Percentiles rank a stretch among this genome's conserved stretches.
Evolutionary conservation across 148 eudicot species (phyloP).

Genomic region (Bassia scoparia): DNA sequence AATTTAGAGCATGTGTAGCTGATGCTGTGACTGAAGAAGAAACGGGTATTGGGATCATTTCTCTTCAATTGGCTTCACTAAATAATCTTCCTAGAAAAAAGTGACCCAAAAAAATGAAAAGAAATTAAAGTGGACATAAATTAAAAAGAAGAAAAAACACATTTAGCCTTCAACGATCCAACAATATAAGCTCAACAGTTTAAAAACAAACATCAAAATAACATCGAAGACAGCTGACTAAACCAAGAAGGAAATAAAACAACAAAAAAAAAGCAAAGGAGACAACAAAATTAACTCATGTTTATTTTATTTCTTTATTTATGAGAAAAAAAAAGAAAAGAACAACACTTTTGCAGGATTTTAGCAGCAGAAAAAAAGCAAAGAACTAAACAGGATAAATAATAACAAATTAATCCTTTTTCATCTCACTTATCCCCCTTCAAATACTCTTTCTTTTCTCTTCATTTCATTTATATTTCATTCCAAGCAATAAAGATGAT

Average conservation of each 20-base stretch:
- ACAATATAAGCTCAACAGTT: slow-evolving; percentile 20
- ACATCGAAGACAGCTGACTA: slow-evolving; percentile 21
- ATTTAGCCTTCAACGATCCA: slow-evolving; percentile 28
- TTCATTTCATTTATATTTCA: background rate
- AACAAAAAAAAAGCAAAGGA: slow-evolving; percentile 15
- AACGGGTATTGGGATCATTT: slow-evolving; percentile 39
- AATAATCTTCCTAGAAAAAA: slow-evolving; percentile 51
- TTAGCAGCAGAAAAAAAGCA: slow-evolving; percentile 20
- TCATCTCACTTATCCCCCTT: no score
- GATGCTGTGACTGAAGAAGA: slow-evolving; percentile 22
- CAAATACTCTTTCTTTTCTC: slow-evolving; percentile 3
- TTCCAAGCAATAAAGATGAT: background rate
- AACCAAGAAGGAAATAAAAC: slow-evolving; percentile 22
- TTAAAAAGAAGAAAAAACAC: background rate
- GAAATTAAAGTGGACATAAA: background rate
- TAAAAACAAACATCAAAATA: slow-evolving; percentile 11
- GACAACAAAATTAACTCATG: slow-evolving; percentile 21
- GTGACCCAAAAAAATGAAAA: slow-evolving; percentile 10
- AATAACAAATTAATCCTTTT: slow-evolving; percentile 31
- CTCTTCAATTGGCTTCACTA: slow-evolving; percentile 78
- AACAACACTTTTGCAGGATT: slow-evolving; percentile 26
- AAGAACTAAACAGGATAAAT: slow-evolving; percentile 12
- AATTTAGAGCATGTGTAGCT: background rate
- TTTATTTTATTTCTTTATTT: slow-evolving; percentile 4
- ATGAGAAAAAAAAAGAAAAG: background rate